A percentile compares a stretch with the other conserved stretches of the same genome.
phyloP scores from a whole-genome alignment of 768 basidiomycete genomes.

The Baorangia bicolor region DNA sequence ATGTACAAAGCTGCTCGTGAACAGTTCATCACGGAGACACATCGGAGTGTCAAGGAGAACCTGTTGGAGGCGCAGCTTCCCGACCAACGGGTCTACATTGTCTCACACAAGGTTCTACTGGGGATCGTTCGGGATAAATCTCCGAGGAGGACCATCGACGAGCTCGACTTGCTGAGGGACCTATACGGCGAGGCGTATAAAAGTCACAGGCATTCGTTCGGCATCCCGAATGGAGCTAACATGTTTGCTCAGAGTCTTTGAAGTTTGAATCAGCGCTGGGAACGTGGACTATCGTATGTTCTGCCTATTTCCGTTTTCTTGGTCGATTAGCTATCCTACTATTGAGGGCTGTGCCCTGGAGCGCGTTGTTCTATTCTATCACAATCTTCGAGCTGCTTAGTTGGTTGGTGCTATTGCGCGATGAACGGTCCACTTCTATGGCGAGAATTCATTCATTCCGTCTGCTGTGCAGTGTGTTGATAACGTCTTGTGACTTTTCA shows the following conservation, averaged over 20 bases:
- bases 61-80: constrained; percentile 26
- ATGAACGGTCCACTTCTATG: background rate
- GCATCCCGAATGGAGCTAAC: constrained; percentile 1
- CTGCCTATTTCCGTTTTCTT: background rate
- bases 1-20: constrained; percentile 26
- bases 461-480: background rate
- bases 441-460: background rate
- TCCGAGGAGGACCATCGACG: constrained; percentile 26
- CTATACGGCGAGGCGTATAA: constrained; percentile 18
- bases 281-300: background rate
- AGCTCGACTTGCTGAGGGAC: constrained; percentile 29
- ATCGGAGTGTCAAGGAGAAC: constrained; percentile 24
- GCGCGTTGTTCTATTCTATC: background rate
- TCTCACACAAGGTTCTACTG: constrained; percentile 25
- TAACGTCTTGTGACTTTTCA: background rate
- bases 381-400: background rate
- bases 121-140: constrained; percentile 25
- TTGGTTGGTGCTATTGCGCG: too few species aligned
- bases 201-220: constrained; percentile 5
- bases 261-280: background rate
- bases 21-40: constrained; percentile 29
- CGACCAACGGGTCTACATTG: constrained; percentile 30
- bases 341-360: background rate
- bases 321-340: background rate
- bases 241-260: constrained; percentile 11